phyloP scores from a whole-genome alignment of 441 rosid species.

The Mallotus japonicus region DNA sequence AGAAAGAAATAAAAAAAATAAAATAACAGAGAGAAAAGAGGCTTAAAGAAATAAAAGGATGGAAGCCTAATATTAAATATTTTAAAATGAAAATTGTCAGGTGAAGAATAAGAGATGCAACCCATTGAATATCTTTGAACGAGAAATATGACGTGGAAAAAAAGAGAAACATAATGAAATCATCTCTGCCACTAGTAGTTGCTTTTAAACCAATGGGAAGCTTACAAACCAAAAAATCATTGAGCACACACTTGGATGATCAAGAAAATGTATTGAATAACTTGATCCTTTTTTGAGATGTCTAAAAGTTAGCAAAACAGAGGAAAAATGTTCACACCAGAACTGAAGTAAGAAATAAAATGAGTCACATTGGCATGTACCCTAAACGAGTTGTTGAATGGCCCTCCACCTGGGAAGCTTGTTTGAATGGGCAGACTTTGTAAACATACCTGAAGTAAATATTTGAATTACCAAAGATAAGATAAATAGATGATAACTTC shows the following conservation, averaged over 20 bases:
- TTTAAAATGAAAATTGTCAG: not conserved
- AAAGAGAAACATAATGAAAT: not conserved
- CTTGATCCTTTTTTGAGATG: not conserved
- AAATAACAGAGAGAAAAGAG: not conserved
- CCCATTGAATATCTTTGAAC: not conserved
- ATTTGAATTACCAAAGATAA: conserved; percentile 22
- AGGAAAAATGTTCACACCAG: not conserved
- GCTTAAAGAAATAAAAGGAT: not conserved
- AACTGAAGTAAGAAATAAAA: conserved; percentile 2
- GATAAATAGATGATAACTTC: conserved; percentile 21
- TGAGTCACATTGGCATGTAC: conserved; percentile 39
- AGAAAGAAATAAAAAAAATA: not conserved
- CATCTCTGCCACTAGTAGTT: not conserved
- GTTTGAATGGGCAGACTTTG: conserved; percentile 87
- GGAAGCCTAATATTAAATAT: not conserved
- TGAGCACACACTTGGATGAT: not conserved
- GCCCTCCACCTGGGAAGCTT: conserved; percentile 87
- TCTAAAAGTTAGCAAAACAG: not conserved
- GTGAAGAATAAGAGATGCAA: conserved; percentile 3
- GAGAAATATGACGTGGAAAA: not conserved
- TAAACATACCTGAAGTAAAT: conserved; percentile 68
- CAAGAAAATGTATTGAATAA: not conserved
- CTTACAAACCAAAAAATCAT: not conserved
- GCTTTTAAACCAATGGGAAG: not conserved
- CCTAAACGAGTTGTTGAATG: conserved; percentile 66